These are phyloP conservation scores for Aureobasidium sp. DNA, from an alignment of 2,329 filamentous ascomycete genomes.

Conservation along the genomic window DNA sequence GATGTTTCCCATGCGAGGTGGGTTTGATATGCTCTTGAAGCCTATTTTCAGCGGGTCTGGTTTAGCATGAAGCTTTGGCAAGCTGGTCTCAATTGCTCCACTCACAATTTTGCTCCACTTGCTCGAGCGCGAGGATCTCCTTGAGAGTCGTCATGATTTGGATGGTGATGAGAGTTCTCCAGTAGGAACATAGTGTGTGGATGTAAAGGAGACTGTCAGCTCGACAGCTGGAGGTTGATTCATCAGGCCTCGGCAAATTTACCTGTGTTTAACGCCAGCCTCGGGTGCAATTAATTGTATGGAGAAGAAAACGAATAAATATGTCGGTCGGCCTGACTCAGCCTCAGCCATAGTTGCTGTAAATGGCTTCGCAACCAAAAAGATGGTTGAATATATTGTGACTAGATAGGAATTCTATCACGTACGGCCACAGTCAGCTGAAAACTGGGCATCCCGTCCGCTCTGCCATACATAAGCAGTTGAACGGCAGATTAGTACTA, in stretches of 20 bases:
- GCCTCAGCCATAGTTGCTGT: too few species aligned
- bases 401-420: too few species aligned
- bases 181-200: not conserved
- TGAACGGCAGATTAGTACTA: too few species aligned
- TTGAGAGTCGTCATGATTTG: not conserved
- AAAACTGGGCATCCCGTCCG: too few species aligned
- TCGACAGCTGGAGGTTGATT: not conserved
- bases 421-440: too few species aligned
- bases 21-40: conserved; percentile 17
- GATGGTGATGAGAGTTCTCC: not conserved
- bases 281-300: not conserved
- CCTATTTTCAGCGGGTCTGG: not conserved
- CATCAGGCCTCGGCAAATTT: not conserved
- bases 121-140: conserved; percentile 1
- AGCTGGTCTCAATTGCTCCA: not conserved
- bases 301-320: not conserved
- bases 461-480: too few species aligned
- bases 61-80: not conserved
- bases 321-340: not conserved
- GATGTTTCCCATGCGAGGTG: conserved; percentile 33
- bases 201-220: not conserved
- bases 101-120: not conserved
- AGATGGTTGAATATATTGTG: too few species aligned
- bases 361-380: too few species aligned
- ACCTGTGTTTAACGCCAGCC: not conserved